phyloP scores from a whole-genome alignment of 768 basidiomycete species.

The Suillus clintonianus region DNA sequence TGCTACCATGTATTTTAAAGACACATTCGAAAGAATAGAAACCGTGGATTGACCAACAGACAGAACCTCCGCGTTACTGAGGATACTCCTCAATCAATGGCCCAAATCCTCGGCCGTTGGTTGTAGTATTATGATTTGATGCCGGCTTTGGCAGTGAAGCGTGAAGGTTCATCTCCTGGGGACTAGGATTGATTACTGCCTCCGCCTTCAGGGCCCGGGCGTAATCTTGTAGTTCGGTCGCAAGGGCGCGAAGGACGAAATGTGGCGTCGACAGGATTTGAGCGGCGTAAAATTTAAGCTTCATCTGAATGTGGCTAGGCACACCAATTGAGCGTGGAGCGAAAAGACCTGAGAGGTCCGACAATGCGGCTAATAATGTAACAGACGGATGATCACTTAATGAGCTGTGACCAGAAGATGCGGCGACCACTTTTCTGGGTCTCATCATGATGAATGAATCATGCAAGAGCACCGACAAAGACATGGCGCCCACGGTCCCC shows the following conservation, averaged over 20 bases:
- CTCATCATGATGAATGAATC: conserved; percentile 58
- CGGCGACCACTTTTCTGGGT: conserved; percentile 37
- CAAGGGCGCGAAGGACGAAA: conserved; percentile 39
- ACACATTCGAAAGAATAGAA: neutral
- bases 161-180: neutral
- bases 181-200: neutral
- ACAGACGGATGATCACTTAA: conserved; percentile 16
- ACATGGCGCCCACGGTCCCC: conserved; percentile 37
- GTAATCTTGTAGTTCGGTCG: conserved; percentile 38
- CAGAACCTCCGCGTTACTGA: neutral
- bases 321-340: conserved; percentile 17
- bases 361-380: conserved; percentile 23
- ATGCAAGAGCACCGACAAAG: conserved; percentile 54
- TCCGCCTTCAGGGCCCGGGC: neutral
- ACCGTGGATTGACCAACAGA: neutral
- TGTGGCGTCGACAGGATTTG: conserved; percentile 54
- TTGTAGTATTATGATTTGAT: neutral
- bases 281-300: conserved; percentile 71
- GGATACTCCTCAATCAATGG: neutral
- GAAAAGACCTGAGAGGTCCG: conserved; percentile 28
- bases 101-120: neutral
- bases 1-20: neutral
- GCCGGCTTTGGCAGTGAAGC: neutral
- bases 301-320: conserved; percentile 51
- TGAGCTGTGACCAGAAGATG: neutral